Conservation (phyloP, 306 rosid genomes). For the barrel medic (Medicago truncatula) region DNA sequence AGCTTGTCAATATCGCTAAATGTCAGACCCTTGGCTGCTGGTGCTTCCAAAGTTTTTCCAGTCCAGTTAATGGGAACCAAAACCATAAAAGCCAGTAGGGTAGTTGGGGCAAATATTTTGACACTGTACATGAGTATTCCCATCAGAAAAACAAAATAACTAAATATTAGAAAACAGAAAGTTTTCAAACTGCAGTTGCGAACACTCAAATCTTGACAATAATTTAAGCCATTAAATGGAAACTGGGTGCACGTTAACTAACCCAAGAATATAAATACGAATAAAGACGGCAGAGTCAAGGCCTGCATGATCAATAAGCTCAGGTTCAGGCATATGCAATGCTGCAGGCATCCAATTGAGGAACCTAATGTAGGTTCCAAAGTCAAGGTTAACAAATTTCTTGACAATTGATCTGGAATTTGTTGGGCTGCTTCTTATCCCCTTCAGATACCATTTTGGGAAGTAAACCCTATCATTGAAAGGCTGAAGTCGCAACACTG, state of each 20-base stretch:
- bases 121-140: conserved; percentile 54
- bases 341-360: conserved; percentile 98
- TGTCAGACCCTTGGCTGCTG: conserved; percentile 48
- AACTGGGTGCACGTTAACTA: conserved; percentile 38
- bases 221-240: neutral
- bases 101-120: conserved; percentile 74
- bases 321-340: conserved; percentile 86
- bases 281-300: conserved; percentile 86
- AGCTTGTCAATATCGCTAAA: conserved; percentile 81
- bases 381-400: conserved; percentile 75
- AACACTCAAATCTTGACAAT: neutral
- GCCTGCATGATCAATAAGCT: conserved; percentile 90
- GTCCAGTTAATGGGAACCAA: conserved; percentile 88
- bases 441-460: conserved; percentile 95
- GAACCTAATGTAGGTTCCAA: conserved; percentile 62
- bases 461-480: conserved; percentile 87
- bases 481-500: conserved; percentile 78
- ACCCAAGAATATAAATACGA: conserved; percentile 89
- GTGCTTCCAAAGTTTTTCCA: conserved; percentile 56
- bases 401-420: conserved; percentile 44
- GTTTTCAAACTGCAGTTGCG: neutral
- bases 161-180: neutral
- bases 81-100: conserved; percentile 62
- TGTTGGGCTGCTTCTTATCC: conserved; percentile 79
- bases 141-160: conserved; percentile 35